Evolutionary conservation across 2,329 filamentous ascomycete genomes (phyloP), one percentile per base, ranked within the genome.

Genomic region (Bipolaris oryzae): DNA sequence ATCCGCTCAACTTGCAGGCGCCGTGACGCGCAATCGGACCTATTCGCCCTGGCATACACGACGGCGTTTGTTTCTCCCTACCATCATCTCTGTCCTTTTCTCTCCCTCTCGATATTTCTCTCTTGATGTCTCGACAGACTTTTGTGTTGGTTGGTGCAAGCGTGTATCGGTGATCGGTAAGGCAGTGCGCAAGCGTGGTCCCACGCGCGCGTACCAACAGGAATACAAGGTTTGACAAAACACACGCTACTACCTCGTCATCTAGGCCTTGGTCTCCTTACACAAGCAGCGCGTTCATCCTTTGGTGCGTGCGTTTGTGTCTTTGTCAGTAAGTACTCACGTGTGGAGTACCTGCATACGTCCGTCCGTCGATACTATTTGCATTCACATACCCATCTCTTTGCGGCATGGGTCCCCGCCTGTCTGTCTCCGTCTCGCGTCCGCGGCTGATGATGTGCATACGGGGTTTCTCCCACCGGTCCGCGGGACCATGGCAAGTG

Each of bases 11-110:
- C 47, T 48, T 23, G 11, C 23, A 46, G 21, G 34, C 41, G 53
- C 53, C 38, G 38, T 31, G 34, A 52, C 28, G 48, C 48, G 48
- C 35, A 18, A 37, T 55, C 42, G 42, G 41, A 41, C 42, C 42
- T 52, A 34, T 35, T 52, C 23, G 34, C 39, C 13, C 35, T 52
- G 48, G 31, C 48, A 20, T 46, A 55, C 42, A 52, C 41, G 41
- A 31, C 52, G 48, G 41, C 35, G n/a, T 31, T 18, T 44, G 25
- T 33, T 15, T 13, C 25, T 28, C 9, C n/a, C n/a, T 7, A 31
- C 10, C 20, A 41, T 1, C 42, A n/a, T 31, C n/a, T 5, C 7
- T 16, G 23, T n/a, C 23, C 10, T 10, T 31, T n/a, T 44, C 23
- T 25, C 23, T n/a, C 2, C 18, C 23, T 20, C n/a, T 15, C 18